Evolutionary conservation across 225 moss, liverwort and hornwort species (phyloP), one percentile per base, ranked within the genome.

Genomic region (Anthoceros angustus): DNA sequence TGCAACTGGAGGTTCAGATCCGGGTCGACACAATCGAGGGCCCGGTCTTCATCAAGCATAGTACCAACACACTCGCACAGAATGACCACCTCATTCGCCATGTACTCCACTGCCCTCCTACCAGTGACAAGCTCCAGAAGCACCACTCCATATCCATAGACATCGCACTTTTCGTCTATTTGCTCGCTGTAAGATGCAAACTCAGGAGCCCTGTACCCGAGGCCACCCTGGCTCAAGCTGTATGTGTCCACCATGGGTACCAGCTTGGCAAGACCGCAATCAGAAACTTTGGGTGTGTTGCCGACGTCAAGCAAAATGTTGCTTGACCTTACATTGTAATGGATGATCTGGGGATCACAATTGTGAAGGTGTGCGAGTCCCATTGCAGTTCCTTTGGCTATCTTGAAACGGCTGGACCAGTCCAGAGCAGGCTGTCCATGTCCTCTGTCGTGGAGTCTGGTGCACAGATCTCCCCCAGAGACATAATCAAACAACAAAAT

Each of bases 351-450:
- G 23, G 50, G 67, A 12, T 67, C 25, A 11, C 20, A n/a, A 0
- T 60, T 15, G 77, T 74, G 70, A 73, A 73, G 64, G 74, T 78
- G 76, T 69, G 72, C 39, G 72, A 80, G 78, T 62, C 55, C 55
- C 14, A 7, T 18, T 7, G 55, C 55, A 15, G 18, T 55, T 6
- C 55, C 55, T 20, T 55, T 55, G 15, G 55, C 55, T 18, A 55
- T 55, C 23, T 15, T 55, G 55, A 55, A 55, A n/a, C 55, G 55
- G 7, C 5, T 55, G 55, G 55, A 15, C 55, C 55, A 55, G 55
- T 55, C 55, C 14, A 55, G 55, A 23, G 23, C 23, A 18, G 55
- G 55, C 6, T 55, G 55, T 20, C 55, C 55, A n/a, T 20, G 14
- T 55, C 55, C 16, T 15, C 55, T 18, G 7, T 55, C 55, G 14